phyloP scores from a whole-genome alignment of 441 rosid species.

The Erysimum cheiri region DNA sequence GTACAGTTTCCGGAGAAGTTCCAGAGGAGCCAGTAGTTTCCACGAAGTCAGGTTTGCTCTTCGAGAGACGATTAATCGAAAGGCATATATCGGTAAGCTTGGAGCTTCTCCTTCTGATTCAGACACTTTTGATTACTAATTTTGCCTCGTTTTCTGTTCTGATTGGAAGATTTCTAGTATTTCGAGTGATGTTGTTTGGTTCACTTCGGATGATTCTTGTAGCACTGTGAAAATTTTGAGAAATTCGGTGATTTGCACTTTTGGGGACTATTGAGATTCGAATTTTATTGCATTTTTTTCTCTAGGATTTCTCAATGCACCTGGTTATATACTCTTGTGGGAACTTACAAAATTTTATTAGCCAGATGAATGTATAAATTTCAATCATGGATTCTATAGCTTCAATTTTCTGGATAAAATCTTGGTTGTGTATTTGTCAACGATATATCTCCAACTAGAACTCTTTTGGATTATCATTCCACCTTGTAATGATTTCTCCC shows the following conservation, averaged over 20 bases:
- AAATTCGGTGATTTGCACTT: constrained; percentile 2
- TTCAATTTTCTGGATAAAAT: background rate
- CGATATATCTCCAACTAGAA: background rate
- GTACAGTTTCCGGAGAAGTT: constrained; percentile 92
- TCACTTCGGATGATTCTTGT: constrained; percentile 7
- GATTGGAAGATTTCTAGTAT: background rate
- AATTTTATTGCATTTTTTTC: background rate
- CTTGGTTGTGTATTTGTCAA: constrained; percentile 1
- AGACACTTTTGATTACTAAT: background rate
- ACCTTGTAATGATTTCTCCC: constrained; percentile 4
- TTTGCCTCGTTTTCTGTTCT: background rate
- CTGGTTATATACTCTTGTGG: background rate
- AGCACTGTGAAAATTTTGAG: background rate
- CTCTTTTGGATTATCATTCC: constrained; percentile 1
- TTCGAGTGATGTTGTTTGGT: constrained; percentile 10
- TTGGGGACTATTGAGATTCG: constrained; percentile 16
- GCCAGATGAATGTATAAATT: background rate
- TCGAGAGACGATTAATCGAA: constrained; percentile 91
- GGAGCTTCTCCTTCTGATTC: constrained; percentile 3
- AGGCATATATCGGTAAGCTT: constrained; percentile 70
- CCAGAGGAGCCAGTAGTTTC: constrained; percentile 97
- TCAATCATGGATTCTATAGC: background rate
- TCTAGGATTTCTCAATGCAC: constrained; percentile 1
- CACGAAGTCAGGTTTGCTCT: constrained; percentile 80
- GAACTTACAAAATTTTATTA: background rate